Base-by-base conservation (phyloP, 1,284 basidiomycete genomes). In the Tilletia horrida region DNA sequence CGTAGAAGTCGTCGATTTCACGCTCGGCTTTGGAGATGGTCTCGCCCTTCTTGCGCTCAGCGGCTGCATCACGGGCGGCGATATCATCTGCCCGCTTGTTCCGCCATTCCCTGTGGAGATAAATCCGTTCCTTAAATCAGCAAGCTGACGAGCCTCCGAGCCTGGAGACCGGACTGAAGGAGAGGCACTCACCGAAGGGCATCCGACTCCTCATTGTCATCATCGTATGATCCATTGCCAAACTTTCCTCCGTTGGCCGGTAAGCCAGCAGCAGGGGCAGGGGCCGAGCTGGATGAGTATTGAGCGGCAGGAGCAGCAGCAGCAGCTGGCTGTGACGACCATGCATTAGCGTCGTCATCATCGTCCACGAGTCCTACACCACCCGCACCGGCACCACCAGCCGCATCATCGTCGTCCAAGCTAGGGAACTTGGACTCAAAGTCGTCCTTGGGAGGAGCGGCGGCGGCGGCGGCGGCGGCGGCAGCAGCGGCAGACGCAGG, bases 1-100 rank as follows among this genome's bases (percentile, higher is more conserved):
- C 92, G 83, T 98, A 98, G 83, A 97, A 98, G 78, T 90, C 87
- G 84, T 98, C 96, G 73, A 98, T 97, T 35, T 91, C 87, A 76
- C 89, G 88, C 83, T 97, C 93, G 23, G 96, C 96, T 82, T 89
- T 91, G 64, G 87, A 86, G 75, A 93, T 89, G 62, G 90, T 92
- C 79, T 95, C 92, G 75, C 92, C 90, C 75, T 90, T 89, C 82
- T 88, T 89, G 62, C 85, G 86, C 82, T 89, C 88, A 45, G 91
- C 90, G 61, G 86, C 88, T 73, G 91, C 92, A 81, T 88, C 86
- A 88, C 94, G 77, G 87, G 86, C 85, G 78, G 86, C 88, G 74
- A 98, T 95, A 79, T 94, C 92, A 61, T 87, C 89, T 14, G 88
- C 88, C 80, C 97, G 94, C 76, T 88, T 87, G 81, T 89, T 90